Evolutionary conservation across 169 alveolate genomes (phyloP).

Genomic region (Cryptosporidium sp.): DNA sequence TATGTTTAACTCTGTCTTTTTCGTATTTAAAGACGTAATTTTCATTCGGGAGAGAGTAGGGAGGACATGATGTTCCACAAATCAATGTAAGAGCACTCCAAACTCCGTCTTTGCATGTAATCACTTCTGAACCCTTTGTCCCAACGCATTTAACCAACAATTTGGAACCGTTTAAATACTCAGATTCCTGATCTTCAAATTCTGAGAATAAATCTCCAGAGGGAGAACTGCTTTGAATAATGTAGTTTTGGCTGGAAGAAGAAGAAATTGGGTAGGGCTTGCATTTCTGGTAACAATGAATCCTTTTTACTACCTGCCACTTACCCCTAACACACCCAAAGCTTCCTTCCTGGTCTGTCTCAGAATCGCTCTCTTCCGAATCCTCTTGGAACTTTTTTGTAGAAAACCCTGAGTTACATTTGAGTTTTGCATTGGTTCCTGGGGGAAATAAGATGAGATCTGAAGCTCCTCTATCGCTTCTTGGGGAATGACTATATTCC

Average conservation of each 20-base stretch:
- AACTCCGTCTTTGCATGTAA: constrained; percentile 76
- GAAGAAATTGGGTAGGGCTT: constrained; percentile 50
- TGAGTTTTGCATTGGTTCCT: constrained; percentile 44
- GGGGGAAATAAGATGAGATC: constrained; percentile 27
- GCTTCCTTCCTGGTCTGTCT: constrained; percentile 6
- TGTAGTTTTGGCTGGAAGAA: constrained; percentile 33
- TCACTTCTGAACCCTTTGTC: constrained; percentile 56
- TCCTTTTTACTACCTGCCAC: constrained; percentile 14
- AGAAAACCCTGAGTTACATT: constrained; percentile 52
- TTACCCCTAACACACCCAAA: constrained; percentile 53
- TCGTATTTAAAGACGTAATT: constrained; percentile 25
- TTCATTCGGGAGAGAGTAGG: constrained; percentile 55
- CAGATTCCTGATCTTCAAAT: constrained; percentile 8
- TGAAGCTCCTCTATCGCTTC: background rate
- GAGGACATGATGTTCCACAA: constrained; percentile 79
- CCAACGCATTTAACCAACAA: constrained; percentile 26
- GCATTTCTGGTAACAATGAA: constrained; percentile 45
- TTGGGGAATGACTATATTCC: constrained; percentile 38
- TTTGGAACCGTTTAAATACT: constrained; percentile 22
- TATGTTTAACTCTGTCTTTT: constrained; percentile 7
- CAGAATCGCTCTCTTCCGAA: background rate
- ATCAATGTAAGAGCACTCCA: constrained; percentile 78
- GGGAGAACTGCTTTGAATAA: constrained; percentile 5
- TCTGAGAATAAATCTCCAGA: background rate
- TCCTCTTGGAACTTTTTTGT: background rate